phyloP scores from a whole-genome alignment of 2,329 filamentous ascomycete species.

The Xylariaceae sp. region DNA sequence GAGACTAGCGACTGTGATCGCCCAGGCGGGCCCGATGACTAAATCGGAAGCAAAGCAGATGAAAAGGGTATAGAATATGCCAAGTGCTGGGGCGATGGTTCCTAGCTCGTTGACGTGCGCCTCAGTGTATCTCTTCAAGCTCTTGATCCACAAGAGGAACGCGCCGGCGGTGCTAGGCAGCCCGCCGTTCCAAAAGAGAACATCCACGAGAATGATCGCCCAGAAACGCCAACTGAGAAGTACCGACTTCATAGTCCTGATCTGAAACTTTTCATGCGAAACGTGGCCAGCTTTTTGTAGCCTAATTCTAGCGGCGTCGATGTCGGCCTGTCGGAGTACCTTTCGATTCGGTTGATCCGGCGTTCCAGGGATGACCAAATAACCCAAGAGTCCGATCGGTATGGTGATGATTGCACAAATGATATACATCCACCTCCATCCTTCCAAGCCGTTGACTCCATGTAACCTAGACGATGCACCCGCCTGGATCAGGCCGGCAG shows the following conservation, averaged over 20 bases:
- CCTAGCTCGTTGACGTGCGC: constrained; percentile 54
- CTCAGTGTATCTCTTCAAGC: constrained; percentile 49
- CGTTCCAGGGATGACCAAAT: constrained; percentile 54
- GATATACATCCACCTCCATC: constrained; percentile 61
- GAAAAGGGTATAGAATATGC: constrained; percentile 58
- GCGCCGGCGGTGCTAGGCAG: constrained; percentile 50
- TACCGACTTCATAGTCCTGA: constrained; percentile 32
- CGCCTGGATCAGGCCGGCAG: constrained; percentile 54
- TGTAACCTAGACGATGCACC: constrained; percentile 45
- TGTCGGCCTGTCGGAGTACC: constrained; percentile 40
- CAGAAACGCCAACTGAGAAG: constrained; percentile 51
- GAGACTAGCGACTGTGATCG: constrained; percentile 52
- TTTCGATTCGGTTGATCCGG: constrained; percentile 25
- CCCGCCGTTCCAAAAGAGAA: constrained; percentile 61
- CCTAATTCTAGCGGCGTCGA: constrained; percentile 48
- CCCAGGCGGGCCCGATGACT: constrained; percentile 54
- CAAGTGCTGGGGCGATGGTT: constrained; percentile 55
- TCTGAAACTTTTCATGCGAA: constrained; percentile 40
- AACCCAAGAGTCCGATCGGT: constrained; percentile 53
- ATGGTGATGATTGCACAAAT: constrained; percentile 58
- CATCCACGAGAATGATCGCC: constrained; percentile 52
- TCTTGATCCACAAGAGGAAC: constrained; percentile 62
- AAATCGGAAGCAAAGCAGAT: constrained; percentile 59
- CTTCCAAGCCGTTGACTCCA: constrained; percentile 49
- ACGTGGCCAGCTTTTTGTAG: constrained; percentile 49